Conservation (phyloP, 352 stramenopile species). For the Hyaloperonospora arabidopsidis region DNA sequence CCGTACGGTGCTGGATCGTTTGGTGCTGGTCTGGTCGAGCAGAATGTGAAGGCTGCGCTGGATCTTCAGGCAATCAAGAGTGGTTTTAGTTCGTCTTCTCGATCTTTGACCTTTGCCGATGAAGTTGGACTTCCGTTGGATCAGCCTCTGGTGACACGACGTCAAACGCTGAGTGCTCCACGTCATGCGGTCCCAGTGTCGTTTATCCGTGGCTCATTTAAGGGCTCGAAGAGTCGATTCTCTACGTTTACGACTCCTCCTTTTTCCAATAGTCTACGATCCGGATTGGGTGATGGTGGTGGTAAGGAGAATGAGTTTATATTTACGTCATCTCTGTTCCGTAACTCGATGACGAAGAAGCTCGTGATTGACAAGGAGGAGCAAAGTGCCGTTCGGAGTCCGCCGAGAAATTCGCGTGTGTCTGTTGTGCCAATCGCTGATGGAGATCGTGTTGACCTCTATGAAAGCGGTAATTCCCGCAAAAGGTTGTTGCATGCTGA, state of each 20-base stretch:
- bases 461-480: slow-evolving; percentile 25
- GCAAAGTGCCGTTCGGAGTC: slow-evolving; percentile 11
- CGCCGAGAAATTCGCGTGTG: slow-evolving; percentile 26
- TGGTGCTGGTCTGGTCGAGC: slow-evolving; percentile 48
- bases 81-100: slow-evolving; percentile 37
- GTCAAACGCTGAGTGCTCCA: slow-evolving; percentile 35
- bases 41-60: slow-evolving; percentile 55
- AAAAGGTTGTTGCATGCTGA: slow-evolving; percentile 34
- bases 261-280: slow-evolving; percentile 17
- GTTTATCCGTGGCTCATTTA: slow-evolving; percentile 70
- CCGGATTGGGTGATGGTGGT: slow-evolving; percentile 8
- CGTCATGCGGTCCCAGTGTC: slow-evolving; percentile 57
- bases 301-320: slow-evolving; percentile 49
- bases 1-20: slow-evolving; percentile 49
- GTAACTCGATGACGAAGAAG: slow-evolving; percentile 47
- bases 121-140: slow-evolving; percentile 69
- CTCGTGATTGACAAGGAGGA: slow-evolving; percentile 53
- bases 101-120: slow-evolving; percentile 51
- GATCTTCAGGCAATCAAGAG: slow-evolving; percentile 53
- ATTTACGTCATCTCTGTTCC: slow-evolving; percentile 58
- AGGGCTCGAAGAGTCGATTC: slow-evolving; percentile 59
- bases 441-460: slow-evolving; percentile 27
- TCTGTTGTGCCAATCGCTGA: slow-evolving; percentile 54
- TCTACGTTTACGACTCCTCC: slow-evolving; percentile 38
- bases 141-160: slow-evolving; percentile 43